Conservation (phyloP, 1,284 basidiomycete genomes). For the Apiotrichum domesticum region DNA sequence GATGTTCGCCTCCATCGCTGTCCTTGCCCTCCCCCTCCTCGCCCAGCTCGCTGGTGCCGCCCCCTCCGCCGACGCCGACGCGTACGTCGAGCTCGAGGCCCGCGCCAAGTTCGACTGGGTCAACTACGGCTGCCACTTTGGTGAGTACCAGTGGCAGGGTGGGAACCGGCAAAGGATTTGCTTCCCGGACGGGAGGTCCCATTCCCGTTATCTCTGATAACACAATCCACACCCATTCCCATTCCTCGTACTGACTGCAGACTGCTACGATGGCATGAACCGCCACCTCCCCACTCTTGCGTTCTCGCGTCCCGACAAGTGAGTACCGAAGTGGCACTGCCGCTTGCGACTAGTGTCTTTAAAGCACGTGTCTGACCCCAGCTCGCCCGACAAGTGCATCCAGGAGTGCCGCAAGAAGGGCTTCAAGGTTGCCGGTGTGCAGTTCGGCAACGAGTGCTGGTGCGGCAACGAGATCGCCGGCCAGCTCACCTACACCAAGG, state of each 20-base stretch:
- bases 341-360: not conserved
- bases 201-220: not conserved
- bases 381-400: slow-evolving; percentile 19
- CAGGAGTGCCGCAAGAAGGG: slow-evolving; percentile 13
- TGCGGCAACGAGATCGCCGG: slow-evolving; percentile 23
- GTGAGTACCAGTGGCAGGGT: slow-evolving; percentile 4
- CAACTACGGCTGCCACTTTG: slow-evolving; percentile 24
- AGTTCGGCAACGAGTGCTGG: slow-evolving; percentile 26
- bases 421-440: slow-evolving; percentile 20
- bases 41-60: slow-evolving; percentile 1
- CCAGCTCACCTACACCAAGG: slow-evolving; percentile 13
- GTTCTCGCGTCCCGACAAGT: slow-evolving; percentile 13
- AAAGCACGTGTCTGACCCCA: not conserved
- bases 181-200: not conserved
- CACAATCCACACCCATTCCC: too few species aligned
- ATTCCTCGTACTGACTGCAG: not conserved
- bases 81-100: slow-evolving; percentile 3
- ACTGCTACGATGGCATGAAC: slow-evolving; percentile 28
- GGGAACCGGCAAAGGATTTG: too few species aligned
- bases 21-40: slow-evolving; percentile 7
- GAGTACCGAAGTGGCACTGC: not conserved
- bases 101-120: slow-evolving; percentile 18
- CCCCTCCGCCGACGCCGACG: not conserved
- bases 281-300: slow-evolving; percentile 19
- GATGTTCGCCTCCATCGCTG: slow-evolving; percentile 4